These are phyloP conservation scores for Sugiyamaella valdiviana DNA, from an alignment of 805 yeast genomes.

Conservation along the genomic window DNA sequence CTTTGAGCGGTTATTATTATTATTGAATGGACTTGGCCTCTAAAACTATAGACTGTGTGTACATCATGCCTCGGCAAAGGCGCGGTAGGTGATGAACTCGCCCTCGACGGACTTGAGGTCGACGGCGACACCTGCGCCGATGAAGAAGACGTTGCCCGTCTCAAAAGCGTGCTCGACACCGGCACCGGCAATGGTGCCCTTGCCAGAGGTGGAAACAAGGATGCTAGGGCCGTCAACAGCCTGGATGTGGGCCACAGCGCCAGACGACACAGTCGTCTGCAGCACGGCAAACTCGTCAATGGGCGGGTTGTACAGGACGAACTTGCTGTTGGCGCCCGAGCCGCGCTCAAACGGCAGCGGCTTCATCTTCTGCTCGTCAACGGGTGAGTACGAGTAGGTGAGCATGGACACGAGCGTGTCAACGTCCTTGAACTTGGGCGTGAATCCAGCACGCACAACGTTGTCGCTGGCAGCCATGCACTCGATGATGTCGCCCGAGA, in stretches of 20 bases:
- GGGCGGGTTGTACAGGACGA: conserved; percentile 79
- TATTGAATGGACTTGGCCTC: not conserved
- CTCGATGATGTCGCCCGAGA: conserved; percentile 94
- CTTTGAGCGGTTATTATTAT: not conserved
- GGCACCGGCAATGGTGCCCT: conserved; percentile 47
- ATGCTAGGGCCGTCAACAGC: conserved; percentile 83
- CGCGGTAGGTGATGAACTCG: conserved; percentile 76
- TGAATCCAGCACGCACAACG: conserved; percentile 97
- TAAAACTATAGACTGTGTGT: too few species aligned
- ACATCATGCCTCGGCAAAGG: conserved; percentile 48
- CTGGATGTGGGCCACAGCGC: conserved; percentile 49
- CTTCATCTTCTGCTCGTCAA: conserved; percentile 88
- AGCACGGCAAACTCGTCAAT: conserved; percentile 94
- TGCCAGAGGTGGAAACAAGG: conserved; percentile 75
- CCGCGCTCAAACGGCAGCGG: conserved; percentile 45
- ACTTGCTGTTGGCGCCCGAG: conserved; percentile 26
- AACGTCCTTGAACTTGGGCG: conserved; percentile 99
- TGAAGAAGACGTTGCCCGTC: conserved; percentile 76
- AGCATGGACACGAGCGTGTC: conserved; percentile 81
- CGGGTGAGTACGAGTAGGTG: conserved; percentile 83
- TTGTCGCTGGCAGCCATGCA: conserved; percentile 99
- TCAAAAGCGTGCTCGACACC: conserved; percentile 41
- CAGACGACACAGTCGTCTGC: conserved; percentile 53
- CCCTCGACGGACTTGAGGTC: conserved; percentile 38
- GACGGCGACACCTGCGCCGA: conserved; percentile 69